Evolutionary conservation across 2,329 filamentous ascomycete species (phyloP), one percentile per base, ranked within the genome.

Genomic region (Immersiporthe knoxdaviesiana): DNA sequence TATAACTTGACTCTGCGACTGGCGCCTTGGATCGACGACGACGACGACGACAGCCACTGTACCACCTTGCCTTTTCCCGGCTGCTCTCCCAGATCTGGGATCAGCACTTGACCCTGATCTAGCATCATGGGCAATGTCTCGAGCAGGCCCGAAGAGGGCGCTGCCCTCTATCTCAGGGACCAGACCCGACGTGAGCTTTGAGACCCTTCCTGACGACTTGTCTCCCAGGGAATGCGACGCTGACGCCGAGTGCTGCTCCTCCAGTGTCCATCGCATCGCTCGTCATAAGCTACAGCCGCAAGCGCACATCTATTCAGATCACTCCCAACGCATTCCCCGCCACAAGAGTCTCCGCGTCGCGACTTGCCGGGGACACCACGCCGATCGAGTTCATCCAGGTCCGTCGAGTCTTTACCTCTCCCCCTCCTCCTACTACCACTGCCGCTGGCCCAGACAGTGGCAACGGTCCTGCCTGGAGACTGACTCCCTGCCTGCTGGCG

Each of bases 331-430:
- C 90, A 74, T 98, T 92, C 77, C 96, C 96, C 73, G 92, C 94
- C 54, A 91, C 90, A 68, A 89, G 90, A 83, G 88, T 96, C 77
- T 86, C 84, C 74, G 92, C 90, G 62, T 90, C 87, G 76, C 90
- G 92, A 76, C 89, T 94, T 54, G 72, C 84, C 32, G 90, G 90
- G 75, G 95, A 99, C 78, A 88, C 88, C 72, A 84, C 85, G 67
- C 90, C 92, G 10, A 85, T 97, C 73, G 95, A 98, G 82, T 99
- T 93, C 81, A 88, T 99, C 58, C 95, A 97, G 89, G 94, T 97
- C 47, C 60, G 84, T 61, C 65, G 21, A 58, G 24, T 44, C 47
- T 30, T 10, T 7, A 41, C 27, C 12, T 54, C 37, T 52, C 5
- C 27, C 27, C 16, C 32, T 50, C 41, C 41, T 44, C 41, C 16